Base-by-base conservation (phyloP, 768 basidiomycete species). In the Lactifluus pinguis region DNA sequence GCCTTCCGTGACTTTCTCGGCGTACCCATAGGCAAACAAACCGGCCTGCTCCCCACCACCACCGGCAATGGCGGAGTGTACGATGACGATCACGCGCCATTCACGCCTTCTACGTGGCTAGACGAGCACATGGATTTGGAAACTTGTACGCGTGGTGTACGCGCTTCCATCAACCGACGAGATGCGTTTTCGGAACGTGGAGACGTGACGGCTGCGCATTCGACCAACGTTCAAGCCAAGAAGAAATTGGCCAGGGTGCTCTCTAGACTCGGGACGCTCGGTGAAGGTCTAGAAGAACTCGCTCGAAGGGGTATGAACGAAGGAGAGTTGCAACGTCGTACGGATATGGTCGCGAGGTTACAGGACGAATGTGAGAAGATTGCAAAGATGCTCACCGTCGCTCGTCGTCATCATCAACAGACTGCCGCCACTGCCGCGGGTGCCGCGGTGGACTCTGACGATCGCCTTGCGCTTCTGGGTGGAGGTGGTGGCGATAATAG, bases 341-440 rank as follows among this genome's bases (percentile, higher is more conserved):
- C 86, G 62, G 95, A 94, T 68, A 86, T 97, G 85, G 84, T 94
- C 53, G 88, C 86, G 57, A 79, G 87, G 60, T 76, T 98, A 66
- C 87, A 89, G 73, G 92, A 94, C 70, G 95, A 98, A 71, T 87
- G 90, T 75, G 89, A 89, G 76, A 90, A 87, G 76, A 76, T 97
- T 60, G 83, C 83, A 42, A 84, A 83, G 77, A 90, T 95, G 79
- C 86, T 92, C 45, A 87, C 89, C 38, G 83, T 89, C 49, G 86
- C 82, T 34, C 81, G 81, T 60, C 83, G 82, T 25, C 25, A 25
- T 25, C 25, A 25, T 25, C 25, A n/a, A n/a, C n/a, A 25, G 25
- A 25, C 25, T 25, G 25, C 25, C 25, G 25, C 25, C 25, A 25
- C 25, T 2, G 25, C 25, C 25, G 25, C 25, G n/a, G n/a, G n/a